Evolutionary conservation across 2,329 filamentous ascomycete genomes (phyloP).

Genomic region (Stemphylium beticola): DNA sequence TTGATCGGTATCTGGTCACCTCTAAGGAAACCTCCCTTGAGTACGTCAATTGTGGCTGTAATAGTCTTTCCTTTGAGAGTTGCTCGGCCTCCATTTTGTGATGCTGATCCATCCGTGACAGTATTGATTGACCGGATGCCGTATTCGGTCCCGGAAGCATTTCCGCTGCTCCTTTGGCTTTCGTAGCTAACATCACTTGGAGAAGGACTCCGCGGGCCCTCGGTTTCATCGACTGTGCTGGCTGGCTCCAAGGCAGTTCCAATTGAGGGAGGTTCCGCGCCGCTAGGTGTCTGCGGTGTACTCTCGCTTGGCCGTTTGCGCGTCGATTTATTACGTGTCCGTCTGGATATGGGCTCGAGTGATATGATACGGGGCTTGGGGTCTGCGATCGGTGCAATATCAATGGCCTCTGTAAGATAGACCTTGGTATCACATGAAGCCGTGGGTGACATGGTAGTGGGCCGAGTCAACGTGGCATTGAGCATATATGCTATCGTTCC

Average conservation of each 20-base stretch:
- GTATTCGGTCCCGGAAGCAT: constrained; percentile 53
- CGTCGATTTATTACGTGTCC: constrained; percentile 64
- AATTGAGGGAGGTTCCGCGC: constrained; percentile 28
- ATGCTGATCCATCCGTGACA: constrained; percentile 51
- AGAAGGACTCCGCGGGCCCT: constrained; percentile 51
- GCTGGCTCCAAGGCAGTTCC: constrained; percentile 29
- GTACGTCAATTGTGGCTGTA: constrained; percentile 81
- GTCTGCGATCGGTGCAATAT: constrained; percentile 75
- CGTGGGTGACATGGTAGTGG: constrained; percentile 82
- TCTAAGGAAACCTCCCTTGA: constrained; percentile 81
- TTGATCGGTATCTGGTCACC: constrained; percentile 83
- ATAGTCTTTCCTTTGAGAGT: constrained; percentile 75
- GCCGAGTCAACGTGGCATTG: constrained; percentile 86
- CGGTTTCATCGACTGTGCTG: constrained; percentile 37
- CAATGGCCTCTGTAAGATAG: constrained; percentile 79
- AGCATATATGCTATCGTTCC: constrained; percentile 92
- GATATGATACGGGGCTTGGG: constrained; percentile 85
- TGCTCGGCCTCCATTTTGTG: constrained; percentile 56
- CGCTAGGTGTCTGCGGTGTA: constrained; percentile 20
- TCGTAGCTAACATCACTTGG: constrained; percentile 57
- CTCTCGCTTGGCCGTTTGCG: constrained; percentile 31
- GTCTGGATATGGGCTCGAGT: constrained; percentile 82
- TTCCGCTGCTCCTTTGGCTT: constrained; percentile 63
- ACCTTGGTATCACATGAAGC: constrained; percentile 82
- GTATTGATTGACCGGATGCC: constrained; percentile 50